Base-by-base conservation (phyloP, 2,329 filamentous ascomycete species). In the Clarireedia monteithiana region DNA sequence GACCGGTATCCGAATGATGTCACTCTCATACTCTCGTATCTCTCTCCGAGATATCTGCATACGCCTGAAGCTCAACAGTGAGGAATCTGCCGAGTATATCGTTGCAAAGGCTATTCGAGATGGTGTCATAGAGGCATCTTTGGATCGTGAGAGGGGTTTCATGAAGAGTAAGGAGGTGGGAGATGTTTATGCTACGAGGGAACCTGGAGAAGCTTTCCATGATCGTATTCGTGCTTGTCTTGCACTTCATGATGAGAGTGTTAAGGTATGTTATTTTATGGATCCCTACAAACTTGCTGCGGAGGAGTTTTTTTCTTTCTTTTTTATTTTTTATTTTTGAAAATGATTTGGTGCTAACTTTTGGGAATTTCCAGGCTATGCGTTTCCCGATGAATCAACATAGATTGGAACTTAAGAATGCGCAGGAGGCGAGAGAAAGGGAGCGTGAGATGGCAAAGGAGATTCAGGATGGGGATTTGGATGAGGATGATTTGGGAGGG, bases 381-480 rank as follows among this genome's bases (percentile, higher is more conserved):
- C 85, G 94, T 55, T 99, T 97, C 75, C 94, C 94, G 2, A 97
- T 97, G 92, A 96, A 99, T 77, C 94, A 97, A 73, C 94, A 99
- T 74, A 84, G 94, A 17, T 79, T 97, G 55, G 94, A 99, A 74
- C 81, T 99, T 55, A 97, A 96, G 82, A 97, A 95, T 67, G 94
- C 94, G 0, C 92, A 97, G 73, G 95, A 99, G 74, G 94, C 94
- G n/a, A 83, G 94, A 50, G 94, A 99, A 72, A 82, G 94, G 20
- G 94, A 99, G 77, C 83, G 94, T 17, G 94, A 99, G 74, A 84
- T 99, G 79, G 94, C 91, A 61, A 97, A 97, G 80, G 94, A 99
- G 78, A 97, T 99, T 69, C 90, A 96, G 73, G 94, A 97, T 64
- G 94, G 92, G 20, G 94, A 99, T 69, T 81, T 96, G 72, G 94